Conservation (phyloP, 176 grass and related monocot species). For the Phragmites australis region DNA sequence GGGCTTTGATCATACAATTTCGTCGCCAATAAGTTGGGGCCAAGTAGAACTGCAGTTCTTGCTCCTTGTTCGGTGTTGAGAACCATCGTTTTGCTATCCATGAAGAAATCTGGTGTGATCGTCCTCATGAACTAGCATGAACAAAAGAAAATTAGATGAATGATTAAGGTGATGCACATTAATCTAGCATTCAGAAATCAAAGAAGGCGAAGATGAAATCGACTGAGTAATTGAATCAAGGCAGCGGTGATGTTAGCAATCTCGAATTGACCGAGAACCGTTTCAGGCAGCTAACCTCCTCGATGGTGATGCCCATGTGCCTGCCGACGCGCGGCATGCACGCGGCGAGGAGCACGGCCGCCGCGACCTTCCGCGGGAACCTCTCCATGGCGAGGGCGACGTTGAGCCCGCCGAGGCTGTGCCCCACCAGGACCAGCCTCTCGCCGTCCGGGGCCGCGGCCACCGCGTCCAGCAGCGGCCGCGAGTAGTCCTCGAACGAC, state of each 20-base stretch:
- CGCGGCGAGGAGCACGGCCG: slow-evolving; percentile 48
- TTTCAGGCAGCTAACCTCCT: slow-evolving; percentile 23
- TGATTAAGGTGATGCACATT: neutral
- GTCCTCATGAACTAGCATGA: slow-evolving; percentile 25
- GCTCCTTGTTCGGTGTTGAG: slow-evolving; percentile 26
- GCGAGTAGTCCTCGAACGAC: slow-evolving; percentile 61
- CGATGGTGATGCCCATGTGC: slow-evolving; percentile 6
- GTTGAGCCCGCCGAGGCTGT: slow-evolving; percentile 55
- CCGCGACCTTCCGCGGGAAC: slow-evolving; percentile 42
- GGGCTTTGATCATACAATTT: slow-evolving; percentile 34
- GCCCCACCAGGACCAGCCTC: slow-evolving; percentile 50
- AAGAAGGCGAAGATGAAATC: neutral
- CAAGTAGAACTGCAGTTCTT: neutral
- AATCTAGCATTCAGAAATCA: neutral
- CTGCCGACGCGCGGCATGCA: slow-evolving; percentile 38
- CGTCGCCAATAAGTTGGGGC: slow-evolving; percentile 37
- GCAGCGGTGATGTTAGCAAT: too few relatives aligned
- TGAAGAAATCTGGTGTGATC: slow-evolving; percentile 36
- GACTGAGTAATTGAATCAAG: neutral
- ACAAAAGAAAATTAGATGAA: neutral
- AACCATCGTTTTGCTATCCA: slow-evolving; percentile 33
- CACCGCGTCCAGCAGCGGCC: slow-evolving; percentile 49
- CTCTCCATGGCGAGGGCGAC: slow-evolving; percentile 52
- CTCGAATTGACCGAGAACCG: neutral
- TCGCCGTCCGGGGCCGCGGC: slow-evolving; percentile 13